Percentiles rank a stretch among this genome's conserved stretches.
phyloP scores from a whole-genome alignment of 225 moss, liverwort and hornwort genomes.

The Ulota crispa region DNA sequence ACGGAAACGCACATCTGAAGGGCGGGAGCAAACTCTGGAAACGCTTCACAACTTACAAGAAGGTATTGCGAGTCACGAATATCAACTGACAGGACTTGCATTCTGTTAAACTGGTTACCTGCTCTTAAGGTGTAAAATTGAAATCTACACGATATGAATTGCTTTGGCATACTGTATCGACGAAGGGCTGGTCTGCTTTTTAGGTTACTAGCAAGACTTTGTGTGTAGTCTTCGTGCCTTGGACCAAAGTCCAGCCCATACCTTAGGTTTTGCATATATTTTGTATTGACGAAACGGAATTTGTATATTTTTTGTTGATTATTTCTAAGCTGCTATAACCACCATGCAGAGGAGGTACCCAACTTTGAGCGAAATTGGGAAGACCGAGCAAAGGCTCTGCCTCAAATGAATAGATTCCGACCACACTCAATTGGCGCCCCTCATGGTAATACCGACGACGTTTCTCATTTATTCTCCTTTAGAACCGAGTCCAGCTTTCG shows the following conservation, averaged over 20 bases:
- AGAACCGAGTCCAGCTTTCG: conserved; percentile 9
- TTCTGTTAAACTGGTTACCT: background rate
- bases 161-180: background rate
- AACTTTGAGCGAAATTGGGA: conserved; percentile 56
- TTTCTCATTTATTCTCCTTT: conserved; percentile 19
- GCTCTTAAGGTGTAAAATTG: background rate
- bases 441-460: conserved; percentile 27
- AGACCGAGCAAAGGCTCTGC: conserved; percentile 43
- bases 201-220: background rate
- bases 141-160: background rate
- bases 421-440: conserved; percentile 46
- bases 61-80: conserved; percentile 30
- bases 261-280: background rate
- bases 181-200: background rate
- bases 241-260: background rate
- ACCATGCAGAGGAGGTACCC: conserved; percentile 50
- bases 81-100: background rate
- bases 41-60: conserved; percentile 59
- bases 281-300: background rate
- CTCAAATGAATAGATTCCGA: conserved; percentile 52
- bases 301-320: background rate
- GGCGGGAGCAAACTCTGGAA: conserved; percentile 55
- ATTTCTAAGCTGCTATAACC: conserved; percentile 9
- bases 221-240: background rate
- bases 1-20: conserved; percentile 59